Evolutionary conservation across 2,329 filamentous ascomycete genomes (phyloP), one percentile per base, ranked within the genome.

Genomic region (Pestalotiopsis sp.): DNA sequence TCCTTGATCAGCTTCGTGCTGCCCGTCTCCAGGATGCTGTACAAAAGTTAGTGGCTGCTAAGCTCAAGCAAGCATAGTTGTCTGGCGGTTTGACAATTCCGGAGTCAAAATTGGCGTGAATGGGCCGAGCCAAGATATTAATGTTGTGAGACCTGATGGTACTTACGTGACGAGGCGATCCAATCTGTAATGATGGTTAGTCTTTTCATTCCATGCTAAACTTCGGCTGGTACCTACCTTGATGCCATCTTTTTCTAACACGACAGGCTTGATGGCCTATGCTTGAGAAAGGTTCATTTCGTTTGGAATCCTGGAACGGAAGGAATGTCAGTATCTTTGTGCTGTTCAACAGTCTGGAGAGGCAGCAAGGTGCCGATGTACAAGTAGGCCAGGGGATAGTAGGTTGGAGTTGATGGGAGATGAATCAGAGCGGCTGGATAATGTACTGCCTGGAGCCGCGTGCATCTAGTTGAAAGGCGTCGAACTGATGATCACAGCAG

Each of bases 1-100:
- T 98, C 97, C 74, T 97, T 92, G 78, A 99, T 98, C 73, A 99
- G 87, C 78, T 92, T 92, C 70, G 96, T 99, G 83, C 95, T 98
- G 75, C 96, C 96, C 68, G 96, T 98, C 87, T 99, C 96, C 75
- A 99, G 91, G 79, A 99, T 90, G 72, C 95, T 97, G 80, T 65
- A 68, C 52, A 36, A 39, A 17, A 17, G 67, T 73, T 17, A 73
- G 68, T 45, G 17, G 57, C 27, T 25, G 62, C 49, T 66, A 36
- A 23, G 64, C 52, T 14, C 13, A 23, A 62, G 38, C 27, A n/a
- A 13, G 17, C 12, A 23, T 13, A 9, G 7, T 4, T 14, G 12
- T 17, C 13, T 36, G 27, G 9, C 17, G 45, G 17, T 20, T n/a
- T n/a, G 17, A 4, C 20, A 17, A n/a, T 52, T 52, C 2, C 45